Base-by-base conservation (phyloP, 192 early-diverging fungal species). In the Dispira simplex region DNA sequence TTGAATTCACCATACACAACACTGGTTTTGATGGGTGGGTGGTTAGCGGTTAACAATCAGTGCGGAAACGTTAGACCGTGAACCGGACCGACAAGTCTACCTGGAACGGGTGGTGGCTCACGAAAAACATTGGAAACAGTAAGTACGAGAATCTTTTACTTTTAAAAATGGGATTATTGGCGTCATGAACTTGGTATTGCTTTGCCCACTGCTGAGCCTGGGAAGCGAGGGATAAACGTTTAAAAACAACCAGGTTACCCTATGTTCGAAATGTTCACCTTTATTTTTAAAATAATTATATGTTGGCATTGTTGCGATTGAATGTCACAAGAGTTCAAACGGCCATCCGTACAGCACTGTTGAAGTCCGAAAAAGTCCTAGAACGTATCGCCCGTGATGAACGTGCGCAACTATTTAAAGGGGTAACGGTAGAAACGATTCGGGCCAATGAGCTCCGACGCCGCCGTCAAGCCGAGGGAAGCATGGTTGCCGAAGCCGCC, bases 51-150 rank as follows among this genome's bases (percentile, higher is more conserved):
- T 60, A 44, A 60, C 32, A 27, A 18, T 27, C 12, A 39, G 71
- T 3, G 78, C 83, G 3, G 80, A 85, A 46, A 76, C 82, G 65
- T 69, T 82, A 63, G 81, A 82, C 51, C 68, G 68, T 26, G 68
- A 77, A 27, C 21, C 71, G 2, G 73, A 75, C 63, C 67, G 73
- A 28, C 47, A 65, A 2, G 32, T 57, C 11, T 73, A 79, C 27
- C 27, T 82, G 20, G 59, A 67, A 3, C 66, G 70, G 68, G 62
- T 79, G 47, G 70, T 64, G 27, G 75, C 75, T 53, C 77, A 80
- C 21, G 77, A 83, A 48, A 65, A 70, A 11, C 79, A 80, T 56
- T 68, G 76, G 46, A 77, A 71, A 47, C 68, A 76, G 81, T 81
- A 75, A 73, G 73, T 20, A 57, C 21, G 13, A 3, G 21, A 21